A percentile compares a stretch with the other conserved stretches of the same genome.
phyloP scores from a whole-genome alignment of 2,329 filamentous ascomycete genomes.

The Ramularia endophylla region DNA sequence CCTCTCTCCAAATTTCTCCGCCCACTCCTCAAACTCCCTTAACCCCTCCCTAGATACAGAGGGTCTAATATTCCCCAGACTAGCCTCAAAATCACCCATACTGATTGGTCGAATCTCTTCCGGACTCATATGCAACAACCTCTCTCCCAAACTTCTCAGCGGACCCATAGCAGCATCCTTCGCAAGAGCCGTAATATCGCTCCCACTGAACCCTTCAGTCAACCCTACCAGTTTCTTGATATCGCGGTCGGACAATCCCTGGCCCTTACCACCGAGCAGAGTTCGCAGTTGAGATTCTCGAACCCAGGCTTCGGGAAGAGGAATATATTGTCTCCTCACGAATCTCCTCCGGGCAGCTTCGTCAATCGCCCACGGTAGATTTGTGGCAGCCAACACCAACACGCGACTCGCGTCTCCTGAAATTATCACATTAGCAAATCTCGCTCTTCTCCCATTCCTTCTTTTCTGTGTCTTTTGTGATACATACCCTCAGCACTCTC shows the following conservation, averaged over 20 bases:
- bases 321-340: conserved; percentile 91
- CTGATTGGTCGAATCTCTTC: conserved; percentile 88
- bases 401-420: conserved; percentile 76
- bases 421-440: too few species aligned
- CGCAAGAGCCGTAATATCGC: conserved; percentile 90
- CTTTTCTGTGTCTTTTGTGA: too few species aligned
- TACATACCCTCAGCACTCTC: conserved; percentile 53
- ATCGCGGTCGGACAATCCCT: conserved; percentile 65
- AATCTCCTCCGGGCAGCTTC: conserved; percentile 89
- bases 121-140: conserved; percentile 82
- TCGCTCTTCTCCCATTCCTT: too few species aligned
- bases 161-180: conserved; percentile 99
- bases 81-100: conserved; percentile 76
- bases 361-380: conserved; percentile 95
- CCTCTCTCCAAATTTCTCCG: conserved; percentile 83
- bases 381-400: conserved; percentile 89
- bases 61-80: conserved; percentile 76
- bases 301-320: conserved; percentile 78
- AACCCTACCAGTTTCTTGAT: conserved; percentile 67
- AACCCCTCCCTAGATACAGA: conserved; percentile 82
- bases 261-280: conserved; percentile 80
- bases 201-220: conserved; percentile 98
- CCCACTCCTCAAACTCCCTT: conserved; percentile 91
- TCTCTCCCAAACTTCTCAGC: conserved; percentile 81
- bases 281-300: conserved; percentile 72